Evolutionary conservation across 228 moss, liverwort and hornwort genomes (phyloP).

Genomic region (Sphagnum magellanicum): DNA sequence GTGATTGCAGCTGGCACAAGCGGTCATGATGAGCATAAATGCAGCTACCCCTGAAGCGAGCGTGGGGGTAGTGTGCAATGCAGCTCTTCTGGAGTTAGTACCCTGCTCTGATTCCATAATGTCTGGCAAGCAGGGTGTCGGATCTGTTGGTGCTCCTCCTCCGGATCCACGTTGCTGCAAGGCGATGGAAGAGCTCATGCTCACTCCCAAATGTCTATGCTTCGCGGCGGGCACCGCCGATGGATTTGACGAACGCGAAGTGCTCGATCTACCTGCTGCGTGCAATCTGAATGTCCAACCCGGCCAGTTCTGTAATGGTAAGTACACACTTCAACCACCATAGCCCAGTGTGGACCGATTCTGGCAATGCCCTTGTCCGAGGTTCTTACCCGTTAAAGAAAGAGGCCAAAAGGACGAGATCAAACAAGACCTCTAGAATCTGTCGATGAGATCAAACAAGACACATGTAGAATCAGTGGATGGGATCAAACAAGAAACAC

Average conservation of each 20-base stretch:
- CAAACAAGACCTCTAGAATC: no score
- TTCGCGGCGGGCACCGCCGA: conserved; percentile 28
- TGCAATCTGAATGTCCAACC: conserved; percentile 22
- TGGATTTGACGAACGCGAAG: conserved; percentile 27
- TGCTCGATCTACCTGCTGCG: conserved; percentile 20
- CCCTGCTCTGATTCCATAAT: conserved; percentile 17
- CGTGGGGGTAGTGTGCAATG: conserved; percentile 27
- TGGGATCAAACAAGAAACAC: no score
- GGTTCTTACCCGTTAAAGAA: no score
- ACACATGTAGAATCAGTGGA: no score
- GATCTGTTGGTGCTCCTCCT: conserved; percentile 11
- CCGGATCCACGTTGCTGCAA: conserved; percentile 23
- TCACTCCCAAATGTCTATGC: conserved; percentile 30
- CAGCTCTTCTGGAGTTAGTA: conserved; percentile 30
- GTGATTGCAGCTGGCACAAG: conserved; percentile 17
- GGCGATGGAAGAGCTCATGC: conserved; percentile 28
- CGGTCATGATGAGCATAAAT: background rate
- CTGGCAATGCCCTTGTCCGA: no score
- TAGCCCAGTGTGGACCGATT: no score
- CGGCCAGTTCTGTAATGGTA: conserved; percentile 28
- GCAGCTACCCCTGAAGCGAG: conserved; percentile 1
- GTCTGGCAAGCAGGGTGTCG: conserved; percentile 10
- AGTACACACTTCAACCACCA: no score
- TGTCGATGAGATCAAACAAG: no score
- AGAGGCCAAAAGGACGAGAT: no score